phyloP scores from a whole-genome alignment of 2,329 filamentous ascomycete species.

The Ophiostoma piceae region DNA sequence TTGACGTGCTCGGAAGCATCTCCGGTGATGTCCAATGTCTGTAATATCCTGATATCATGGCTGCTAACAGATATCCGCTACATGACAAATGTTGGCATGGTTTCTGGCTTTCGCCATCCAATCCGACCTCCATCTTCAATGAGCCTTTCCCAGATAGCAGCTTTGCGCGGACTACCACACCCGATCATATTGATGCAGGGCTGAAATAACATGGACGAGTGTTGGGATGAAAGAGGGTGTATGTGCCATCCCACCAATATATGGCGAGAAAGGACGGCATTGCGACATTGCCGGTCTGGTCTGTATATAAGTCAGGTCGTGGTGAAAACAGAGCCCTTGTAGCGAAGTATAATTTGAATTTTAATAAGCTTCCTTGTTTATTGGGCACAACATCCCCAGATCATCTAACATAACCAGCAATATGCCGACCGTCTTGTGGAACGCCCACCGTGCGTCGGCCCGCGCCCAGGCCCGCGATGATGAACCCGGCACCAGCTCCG shows the following conservation, averaged over 20 bases:
- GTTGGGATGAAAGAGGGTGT: not conserved
- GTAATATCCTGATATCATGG: not conserved
- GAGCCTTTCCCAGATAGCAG: not conserved
- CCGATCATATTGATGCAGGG: not conserved
- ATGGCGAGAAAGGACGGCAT: not conserved
- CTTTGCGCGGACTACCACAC: no score
- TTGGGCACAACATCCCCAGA: no score
- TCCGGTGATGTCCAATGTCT: no score
- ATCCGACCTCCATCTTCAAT: not conserved
- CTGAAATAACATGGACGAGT: not conserved
- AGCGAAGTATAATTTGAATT: no score
- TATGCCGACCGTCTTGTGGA: conserved; percentile 3
- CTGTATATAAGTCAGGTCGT: not conserved
- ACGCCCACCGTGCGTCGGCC: not conserved
- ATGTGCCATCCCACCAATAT: not conserved
- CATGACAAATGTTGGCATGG: not conserved
- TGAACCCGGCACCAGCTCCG: conserved; percentile 17
- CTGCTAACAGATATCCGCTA: not conserved
- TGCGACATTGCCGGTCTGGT: not conserved
- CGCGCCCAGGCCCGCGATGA: conserved; percentile 3
- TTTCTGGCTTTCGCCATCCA: not conserved
- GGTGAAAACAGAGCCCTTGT: not conserved
- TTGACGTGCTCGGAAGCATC: not conserved
- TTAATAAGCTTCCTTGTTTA: no score
- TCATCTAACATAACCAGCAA: no score